Evolutionary conservation across 78 protist species (phyloP), one percentile per base, ranked within the genome.

Genomic region (Guillardia theta): DNA sequence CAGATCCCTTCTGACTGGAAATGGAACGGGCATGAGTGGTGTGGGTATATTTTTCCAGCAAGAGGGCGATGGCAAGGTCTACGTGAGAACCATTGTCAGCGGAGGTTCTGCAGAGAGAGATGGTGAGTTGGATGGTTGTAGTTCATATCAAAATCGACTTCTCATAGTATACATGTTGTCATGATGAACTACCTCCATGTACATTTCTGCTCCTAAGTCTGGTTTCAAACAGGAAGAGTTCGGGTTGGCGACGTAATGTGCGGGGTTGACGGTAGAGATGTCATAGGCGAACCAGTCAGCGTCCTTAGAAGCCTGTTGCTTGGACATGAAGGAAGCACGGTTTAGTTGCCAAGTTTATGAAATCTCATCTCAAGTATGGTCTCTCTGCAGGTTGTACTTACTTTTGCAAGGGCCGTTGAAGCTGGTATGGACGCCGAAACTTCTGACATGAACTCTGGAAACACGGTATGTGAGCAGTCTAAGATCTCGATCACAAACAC

Each of bases 21-120:
- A 24, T 33, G 83, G 45, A 70, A 36, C 83, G 36, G 46, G 45
- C 90, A 80, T 44, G 90, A 44, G 53, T 33, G 90, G 90, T 0
- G 90, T 80, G 0, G 90, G 90, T 6, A 80, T 80, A 8, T 80
- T 80, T 30, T 80, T 80, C 10, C 90, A 80, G 90, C 90, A 80
- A 48, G 90, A 80, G 37, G 6, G 44, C 12, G 90, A 80, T 44
- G 90, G 90, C 6, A 39, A n/a, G 53, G 90, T 80, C 1, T 80
- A 80, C 10, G 90, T 80, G 44, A 80, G 45, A 48, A 80, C 90
- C 0, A 80, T 80, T 44, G 90, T 80, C 4, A 80, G 90, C 37
- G 90, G 90, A 46, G 90, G 90, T 1, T 80, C 90, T 9, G 90
- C 90, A 6, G 90, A 80, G 27, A 39, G 90, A 33, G 90, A 80